Base-by-base conservation (phyloP, 305 asterid genomes). In the Withania somnifera region DNA sequence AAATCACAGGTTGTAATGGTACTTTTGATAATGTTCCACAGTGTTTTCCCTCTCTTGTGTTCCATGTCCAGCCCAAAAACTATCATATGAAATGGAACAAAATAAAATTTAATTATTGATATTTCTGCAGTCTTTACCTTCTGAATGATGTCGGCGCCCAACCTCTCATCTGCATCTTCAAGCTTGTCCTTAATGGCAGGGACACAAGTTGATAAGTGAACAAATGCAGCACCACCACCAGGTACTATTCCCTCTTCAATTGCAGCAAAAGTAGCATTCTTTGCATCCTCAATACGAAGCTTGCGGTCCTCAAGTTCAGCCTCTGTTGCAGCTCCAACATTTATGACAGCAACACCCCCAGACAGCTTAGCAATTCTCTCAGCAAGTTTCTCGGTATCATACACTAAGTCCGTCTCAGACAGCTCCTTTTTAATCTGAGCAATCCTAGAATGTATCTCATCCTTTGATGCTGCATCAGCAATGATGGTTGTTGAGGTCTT, bases 211-310 rank as follows among this genome's bases (percentile, higher is more conserved):
- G 98, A 95, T 51, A 97, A 91, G 85, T 97, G 99, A 80, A 92
- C 98, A 14, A 92, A 86, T 3, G 99, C 98, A 26, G 99, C 99
- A 34, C 99, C 98, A 19, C 98, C 99, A 58, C 99, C 99, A 2
- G 99, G 99, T 47, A 97, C 98, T 64, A 97, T 94, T 51, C 99
- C 99, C 89, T 97, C 99, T 89, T 97, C 99, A 58, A 97, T 97
- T 66, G 98, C 99, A 82, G 98, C 99, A 87, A 97, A 97, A 7
- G 99, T 97, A 3, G 98, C 99, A 85, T 97, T 97, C 83, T 95
- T 97, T 60, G 99, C 99, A 88, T 95, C 99, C 87, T 95, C 99
- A 76, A 97, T 89, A 22, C 98, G 91, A 30, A 97, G 97, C 76
- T 92, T 92, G 24, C 91, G 88, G 87, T 91, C 99, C 91, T 94